These are phyloP conservation scores for Lophium mytilinum DNA, from an alignment of 495 filamentous ascomycete genomes.

Conservation along the genomic window DNA sequence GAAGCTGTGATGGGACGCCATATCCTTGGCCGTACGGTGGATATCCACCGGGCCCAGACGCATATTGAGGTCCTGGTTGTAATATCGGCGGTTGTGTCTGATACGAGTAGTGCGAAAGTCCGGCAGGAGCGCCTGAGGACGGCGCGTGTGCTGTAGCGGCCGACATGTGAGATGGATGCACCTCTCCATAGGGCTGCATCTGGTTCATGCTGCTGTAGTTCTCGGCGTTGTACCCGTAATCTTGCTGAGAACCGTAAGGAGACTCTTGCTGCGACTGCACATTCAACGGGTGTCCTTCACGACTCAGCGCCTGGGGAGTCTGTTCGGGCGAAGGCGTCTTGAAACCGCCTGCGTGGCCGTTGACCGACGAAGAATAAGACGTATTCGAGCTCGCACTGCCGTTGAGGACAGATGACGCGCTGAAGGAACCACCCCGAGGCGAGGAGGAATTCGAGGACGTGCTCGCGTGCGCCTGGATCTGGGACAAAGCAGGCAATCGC, in stretches of 20 bases:
- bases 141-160: conserved; percentile 70
- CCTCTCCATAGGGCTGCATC: conserved; percentile 74
- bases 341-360: conserved; percentile 38
- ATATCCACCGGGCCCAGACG: conserved; percentile 59
- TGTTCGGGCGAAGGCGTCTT: conserved; percentile 43
- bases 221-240: conserved; percentile 26
- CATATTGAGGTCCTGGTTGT: conserved; percentile 75
- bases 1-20: conserved; percentile 21
- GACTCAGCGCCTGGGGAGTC: conserved; percentile 28
- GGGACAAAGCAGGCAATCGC: conserved; percentile 67
- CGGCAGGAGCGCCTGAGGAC: conserved; percentile 70
- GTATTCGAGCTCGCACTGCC: conserved; percentile 33
- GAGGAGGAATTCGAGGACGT: conserved; percentile 56
- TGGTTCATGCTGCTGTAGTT: conserved; percentile 75
- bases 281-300: conserved; percentile 25
- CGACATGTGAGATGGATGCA: conserved; percentile 71
- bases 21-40: conserved; percentile 51
- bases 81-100: conserved; percentile 72
- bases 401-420: conserved; percentile 41
- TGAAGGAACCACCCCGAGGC: conserved; percentile 61
- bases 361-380: conserved; percentile 44
- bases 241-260: conserved; percentile 23
- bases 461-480: conserved; percentile 56
- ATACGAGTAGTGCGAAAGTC: conserved; percentile 60
- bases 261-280: conserved; percentile 26